Percentiles rank a stretch among this genome's conserved stretches.
Evolutionary conservation across 2,329 filamentous ascomycete species (phyloP).

Genomic region (Arthrinium puccinioides): DNA sequence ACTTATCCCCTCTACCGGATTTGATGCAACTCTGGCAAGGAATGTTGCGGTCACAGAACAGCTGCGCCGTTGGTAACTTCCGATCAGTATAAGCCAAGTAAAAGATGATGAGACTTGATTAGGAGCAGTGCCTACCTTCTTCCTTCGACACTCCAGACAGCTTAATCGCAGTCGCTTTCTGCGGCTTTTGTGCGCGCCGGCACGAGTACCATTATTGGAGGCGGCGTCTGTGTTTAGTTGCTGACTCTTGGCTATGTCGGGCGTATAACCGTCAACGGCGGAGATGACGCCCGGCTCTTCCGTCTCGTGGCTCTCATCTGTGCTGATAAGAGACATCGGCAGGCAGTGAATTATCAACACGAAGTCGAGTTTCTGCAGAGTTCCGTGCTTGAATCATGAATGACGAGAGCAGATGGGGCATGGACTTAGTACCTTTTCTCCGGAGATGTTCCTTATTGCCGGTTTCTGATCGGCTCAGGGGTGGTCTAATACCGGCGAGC

Average conservation of each 20-base stretch:
- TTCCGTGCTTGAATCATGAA: too few species aligned
- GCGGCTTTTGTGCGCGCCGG: conserved; percentile 4
- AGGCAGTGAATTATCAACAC: not conserved
- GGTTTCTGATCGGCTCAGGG: too few species aligned
- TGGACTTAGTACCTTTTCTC: too few species aligned
- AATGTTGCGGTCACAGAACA: conserved; percentile 13
- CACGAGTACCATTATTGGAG: not conserved
- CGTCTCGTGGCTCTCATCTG: not conserved
- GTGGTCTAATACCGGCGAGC: too few species aligned
- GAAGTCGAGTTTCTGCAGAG: too few species aligned
- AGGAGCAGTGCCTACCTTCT: conserved; percentile 10
- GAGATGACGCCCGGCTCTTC: too few species aligned
- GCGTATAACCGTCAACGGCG: too few species aligned
- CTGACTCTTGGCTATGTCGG: not conserved
- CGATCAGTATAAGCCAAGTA: not conserved
- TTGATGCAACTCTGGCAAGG: conserved; percentile 15
- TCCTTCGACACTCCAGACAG: conserved; percentile 14
- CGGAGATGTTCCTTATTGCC: too few species aligned
- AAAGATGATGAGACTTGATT: not conserved
- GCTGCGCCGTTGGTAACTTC: not conserved
- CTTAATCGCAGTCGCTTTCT: conserved; percentile 11
- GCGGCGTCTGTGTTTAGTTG: not conserved
- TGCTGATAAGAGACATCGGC: not conserved
- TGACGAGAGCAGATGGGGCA: too few species aligned
- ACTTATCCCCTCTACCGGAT: conserved; percentile 9